Base-by-base conservation (phyloP, 805 yeast species). In the Candida stauntonica region DNA sequence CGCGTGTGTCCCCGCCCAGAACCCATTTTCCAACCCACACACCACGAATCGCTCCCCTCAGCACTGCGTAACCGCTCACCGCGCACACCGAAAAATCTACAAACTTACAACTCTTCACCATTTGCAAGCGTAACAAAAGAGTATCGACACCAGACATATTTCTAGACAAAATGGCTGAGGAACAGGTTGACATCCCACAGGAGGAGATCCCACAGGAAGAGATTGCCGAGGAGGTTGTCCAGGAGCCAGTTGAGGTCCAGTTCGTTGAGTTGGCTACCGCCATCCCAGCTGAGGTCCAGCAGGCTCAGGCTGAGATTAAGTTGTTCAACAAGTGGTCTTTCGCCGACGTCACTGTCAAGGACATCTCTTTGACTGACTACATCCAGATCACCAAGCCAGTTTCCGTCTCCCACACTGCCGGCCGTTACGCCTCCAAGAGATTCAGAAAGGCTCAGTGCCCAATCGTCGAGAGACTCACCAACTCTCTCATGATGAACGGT, bases 371-470 rank as follows among this genome's bases (percentile, higher is more conserved):
- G 70, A 88, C 93, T 64, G 99, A 93, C 77, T 93, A 93, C 93
- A 75, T 93, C 63, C 98, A 91, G 79, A 77, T 93, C 75, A 85
- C 94, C 74, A 86, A 85, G 71, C 97, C 99, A 68, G 95, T 88
- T 64, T 93, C 88, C 65, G 93, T 89, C 52, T 77, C 97, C 65
- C 99, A 93, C 93, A 87, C 98, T 64, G 97, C 99, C 63, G 99
- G 99, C 72, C 91, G 96, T 75, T 93, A 91, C 78, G 98, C 98
- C 64, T 72, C 86, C 76, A 93, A 93, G 87, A 89, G 99, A 77
- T 93, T 93, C 86, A 89, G 98, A 84, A 93, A 93, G 85, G 93
- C 98, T 60, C 99, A 93, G 81, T 89, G 97, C 79, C 98, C 98
- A 67, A 83, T 93, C 72, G 72, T 93, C 61, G 99, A 93, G 84